Evolutionary conservation across 345 rosid species (phyloP), one percentile per base, ranked within the genome.

Genomic region (Leavenworthia alabamica): DNA sequence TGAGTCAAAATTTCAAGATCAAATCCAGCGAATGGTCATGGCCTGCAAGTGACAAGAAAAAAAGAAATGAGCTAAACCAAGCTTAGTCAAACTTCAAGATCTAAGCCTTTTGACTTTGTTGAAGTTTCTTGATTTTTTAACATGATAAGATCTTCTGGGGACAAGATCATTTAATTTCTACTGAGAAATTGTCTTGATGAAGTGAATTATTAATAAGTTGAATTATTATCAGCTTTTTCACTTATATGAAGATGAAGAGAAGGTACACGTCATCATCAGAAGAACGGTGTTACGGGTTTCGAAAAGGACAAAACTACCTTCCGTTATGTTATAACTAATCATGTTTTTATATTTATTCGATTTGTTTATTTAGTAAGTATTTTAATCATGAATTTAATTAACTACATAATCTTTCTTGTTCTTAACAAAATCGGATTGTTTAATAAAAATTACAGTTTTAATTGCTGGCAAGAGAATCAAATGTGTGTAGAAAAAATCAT

Each of bases 11-110:
- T 7, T 40, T n/a, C 19, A 20, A 28, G 35, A 70, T 70, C 27
- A 70, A 62, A 55, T 7, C 15, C 32, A 71, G 32, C 9, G 60
- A 63, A 64, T 10, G 32, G 54, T 56, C 41, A 48, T 42, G 41
- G 66, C 66, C 62, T 57, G 71, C 75, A 64, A 65, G 66, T 72
- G 54, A 57, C 42, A 35, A 56, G 54, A 49, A 45, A 68, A 1
- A 67, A 29, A 67, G 52, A 43, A 26, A 22, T 20, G 48, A 45
- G 19, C 28, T 3, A 5, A 45, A 66, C 20, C 7, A 54, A 31
- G 35, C 6, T 35, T 35, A 72, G 67, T 64, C 71, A 64, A 65
- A 72, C 71, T 63, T 41, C 29, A 72, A 59, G 75, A 72, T 72
- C 67, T 28, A 72, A 72, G 50, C 33, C 33, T 62, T 47, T 54